phyloP scores from a whole-genome alignment of 1,284 basidiomycete species.

The Ganoderma leucocontextum region DNA sequence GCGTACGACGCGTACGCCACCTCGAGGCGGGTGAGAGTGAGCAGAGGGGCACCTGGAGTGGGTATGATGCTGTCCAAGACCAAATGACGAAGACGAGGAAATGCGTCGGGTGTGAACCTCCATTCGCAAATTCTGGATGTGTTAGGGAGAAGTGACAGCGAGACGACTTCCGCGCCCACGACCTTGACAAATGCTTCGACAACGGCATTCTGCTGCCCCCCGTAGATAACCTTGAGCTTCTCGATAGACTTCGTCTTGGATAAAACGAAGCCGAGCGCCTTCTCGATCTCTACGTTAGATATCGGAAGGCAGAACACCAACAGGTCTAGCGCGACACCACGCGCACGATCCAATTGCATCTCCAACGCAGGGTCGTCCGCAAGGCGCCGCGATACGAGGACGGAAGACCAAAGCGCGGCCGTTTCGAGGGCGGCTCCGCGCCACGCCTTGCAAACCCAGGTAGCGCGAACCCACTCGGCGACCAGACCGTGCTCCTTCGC shows the following conservation, averaged over 20 bases:
- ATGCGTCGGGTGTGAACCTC: neutral
- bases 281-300: neutral
- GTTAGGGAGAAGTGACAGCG: neutral
- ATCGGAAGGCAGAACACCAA: neutral
- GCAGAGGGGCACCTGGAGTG: neutral
- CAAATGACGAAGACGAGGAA: neutral
- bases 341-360: neutral
- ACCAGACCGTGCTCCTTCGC: neutral
- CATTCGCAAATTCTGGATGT: neutral
- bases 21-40: neutral
- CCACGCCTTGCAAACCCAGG: constrained; percentile 2
- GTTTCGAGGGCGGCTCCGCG: neutral
- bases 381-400: neutral
- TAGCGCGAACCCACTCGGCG: neutral
- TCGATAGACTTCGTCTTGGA: neutral
- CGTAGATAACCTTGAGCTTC: neutral
- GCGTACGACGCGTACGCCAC: neutral
- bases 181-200: neutral
- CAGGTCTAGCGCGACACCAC: neutral
- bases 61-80: neutral
- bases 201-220: no score
- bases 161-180: neutral
- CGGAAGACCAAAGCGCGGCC: neutral
- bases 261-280: neutral
- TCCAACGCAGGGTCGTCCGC: neutral